phyloP scores from a whole-genome alignment of 2,329 filamentous ascomycete species.

The Paracoccidioides brasiliensis region DNA sequence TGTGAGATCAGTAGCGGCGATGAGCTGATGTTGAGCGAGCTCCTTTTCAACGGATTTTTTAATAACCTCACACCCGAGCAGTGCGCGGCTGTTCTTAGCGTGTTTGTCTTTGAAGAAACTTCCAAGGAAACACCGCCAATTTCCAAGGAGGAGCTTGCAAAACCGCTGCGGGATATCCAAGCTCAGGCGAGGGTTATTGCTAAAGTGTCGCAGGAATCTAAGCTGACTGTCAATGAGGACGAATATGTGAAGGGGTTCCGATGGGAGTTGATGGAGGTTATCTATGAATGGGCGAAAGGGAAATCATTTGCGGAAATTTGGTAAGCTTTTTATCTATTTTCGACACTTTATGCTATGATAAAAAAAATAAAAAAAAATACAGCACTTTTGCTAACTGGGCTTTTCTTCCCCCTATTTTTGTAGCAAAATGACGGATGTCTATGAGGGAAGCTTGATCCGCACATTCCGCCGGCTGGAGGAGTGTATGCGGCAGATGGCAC shows the following conservation, averaged over 20 bases:
- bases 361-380: neutral
- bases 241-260: constrained; percentile 85
- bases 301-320: constrained; percentile 87
- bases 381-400: neutral
- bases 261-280: constrained; percentile 93
- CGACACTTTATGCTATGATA: neutral
- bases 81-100: constrained; percentile 73
- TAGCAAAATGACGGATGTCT: constrained; percentile 98
- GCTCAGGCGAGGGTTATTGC: constrained; percentile 76
- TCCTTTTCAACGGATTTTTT: constrained; percentile 96
- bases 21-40: constrained; percentile 80
- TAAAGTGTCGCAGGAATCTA: constrained; percentile 89
- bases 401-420: constrained; percentile 1
- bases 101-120: constrained; percentile 97
- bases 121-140: constrained; percentile 58
- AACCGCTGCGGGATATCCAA: constrained; percentile 77
- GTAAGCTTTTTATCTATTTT: constrained; percentile 42
- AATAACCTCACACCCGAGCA: constrained; percentile 85
- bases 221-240: constrained; percentile 85
- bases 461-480: constrained; percentile 93
- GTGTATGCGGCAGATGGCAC: constrained; percentile 82
- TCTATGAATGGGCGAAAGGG: constrained; percentile 81
- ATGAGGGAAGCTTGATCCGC: constrained; percentile 91
- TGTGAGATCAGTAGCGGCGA: constrained; percentile 97
- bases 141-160: constrained; percentile 64